Conservation (phyloP, 2,329 filamentous ascomycete species). For the Epicoccum nigrum region DNA sequence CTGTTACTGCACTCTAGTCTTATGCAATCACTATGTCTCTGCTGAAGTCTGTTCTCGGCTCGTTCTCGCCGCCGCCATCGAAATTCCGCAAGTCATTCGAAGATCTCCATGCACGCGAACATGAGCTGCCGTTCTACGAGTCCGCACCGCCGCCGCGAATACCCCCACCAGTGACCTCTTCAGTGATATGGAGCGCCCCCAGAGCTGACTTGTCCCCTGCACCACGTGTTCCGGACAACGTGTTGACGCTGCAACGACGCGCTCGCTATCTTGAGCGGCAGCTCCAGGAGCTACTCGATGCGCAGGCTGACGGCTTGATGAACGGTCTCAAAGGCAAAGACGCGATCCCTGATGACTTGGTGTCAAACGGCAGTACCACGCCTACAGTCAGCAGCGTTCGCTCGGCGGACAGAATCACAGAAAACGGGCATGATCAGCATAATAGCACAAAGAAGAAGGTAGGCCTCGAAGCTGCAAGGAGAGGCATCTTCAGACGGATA, state of each 20-base stretch:
- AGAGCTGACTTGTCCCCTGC: conserved; percentile 32
- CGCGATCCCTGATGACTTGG: conserved; percentile 47
- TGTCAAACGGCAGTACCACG: conserved; percentile 58
- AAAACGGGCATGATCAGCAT: conserved; percentile 24
- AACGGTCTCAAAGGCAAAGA: conserved; percentile 52
- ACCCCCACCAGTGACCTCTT: conserved; percentile 43
- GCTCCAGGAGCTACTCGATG: conserved; percentile 65
- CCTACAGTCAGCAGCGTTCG: conserved; percentile 53
- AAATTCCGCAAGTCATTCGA: conserved; percentile 44
- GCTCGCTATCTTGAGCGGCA: conserved; percentile 62
- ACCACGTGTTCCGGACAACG: conserved; percentile 46
- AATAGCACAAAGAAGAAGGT: conserved; percentile 58
- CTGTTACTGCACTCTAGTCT: not conserved
- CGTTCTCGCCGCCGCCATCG: conserved; percentile 43
- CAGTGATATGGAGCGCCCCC: conserved; percentile 41
- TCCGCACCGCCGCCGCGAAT: conserved; percentile 42
- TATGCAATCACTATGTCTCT: conserved; percentile 35
- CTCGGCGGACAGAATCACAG: conserved; percentile 35
- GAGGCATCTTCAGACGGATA: conserved; percentile 68
- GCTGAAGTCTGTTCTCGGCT: conserved; percentile 45
- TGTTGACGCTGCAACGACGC: conserved; percentile 59
- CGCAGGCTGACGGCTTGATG: conserved; percentile 64
- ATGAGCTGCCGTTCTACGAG: conserved; percentile 44
- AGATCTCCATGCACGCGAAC: conserved; percentile 42
- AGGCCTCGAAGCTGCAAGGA: conserved; percentile 67